Evolutionary conservation across 257 asterid species (phyloP).

Genomic region (Vinca minor): DNA sequence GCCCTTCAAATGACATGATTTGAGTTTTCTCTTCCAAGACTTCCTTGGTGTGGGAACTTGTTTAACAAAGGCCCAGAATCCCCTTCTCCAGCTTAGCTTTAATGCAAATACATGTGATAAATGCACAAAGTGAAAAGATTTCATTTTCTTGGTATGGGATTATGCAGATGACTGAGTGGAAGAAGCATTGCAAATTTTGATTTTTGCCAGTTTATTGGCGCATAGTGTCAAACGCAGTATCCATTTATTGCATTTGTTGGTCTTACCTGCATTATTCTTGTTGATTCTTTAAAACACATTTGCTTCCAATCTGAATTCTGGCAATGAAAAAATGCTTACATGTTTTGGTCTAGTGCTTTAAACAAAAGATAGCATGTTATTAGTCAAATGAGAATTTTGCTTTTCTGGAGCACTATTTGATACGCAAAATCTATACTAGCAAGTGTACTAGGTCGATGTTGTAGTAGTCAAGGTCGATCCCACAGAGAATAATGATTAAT

Average conservation of each 20-base stretch:
- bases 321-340: neutral
- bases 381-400: neutral
- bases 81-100: neutral
- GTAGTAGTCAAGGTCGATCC: too few species aligned
- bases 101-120: neutral
- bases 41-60: neutral
- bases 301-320: neutral
- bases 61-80: neutral
- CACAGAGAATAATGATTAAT: too few species aligned
- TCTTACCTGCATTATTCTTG: neutral
- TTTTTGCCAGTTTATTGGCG: neutral
- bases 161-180: neutral
- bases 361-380: neutral
- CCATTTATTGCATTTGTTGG: neutral
- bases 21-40: neutral
- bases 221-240: too few species aligned
- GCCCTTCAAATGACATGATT: neutral
- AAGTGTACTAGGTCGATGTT: too few species aligned
- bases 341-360: neutral
- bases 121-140: neutral
- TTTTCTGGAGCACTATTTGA: too few species aligned
- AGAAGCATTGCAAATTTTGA: neutral
- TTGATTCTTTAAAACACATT: neutral
- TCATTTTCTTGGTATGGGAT: neutral
- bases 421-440: too few species aligned